Percentiles rank a stretch among this genome's conserved stretches.
Evolutionary conservation across 2,329 filamentous ascomycete genomes (phyloP).

Genomic region (Chalaropsis thielavioides): DNA sequence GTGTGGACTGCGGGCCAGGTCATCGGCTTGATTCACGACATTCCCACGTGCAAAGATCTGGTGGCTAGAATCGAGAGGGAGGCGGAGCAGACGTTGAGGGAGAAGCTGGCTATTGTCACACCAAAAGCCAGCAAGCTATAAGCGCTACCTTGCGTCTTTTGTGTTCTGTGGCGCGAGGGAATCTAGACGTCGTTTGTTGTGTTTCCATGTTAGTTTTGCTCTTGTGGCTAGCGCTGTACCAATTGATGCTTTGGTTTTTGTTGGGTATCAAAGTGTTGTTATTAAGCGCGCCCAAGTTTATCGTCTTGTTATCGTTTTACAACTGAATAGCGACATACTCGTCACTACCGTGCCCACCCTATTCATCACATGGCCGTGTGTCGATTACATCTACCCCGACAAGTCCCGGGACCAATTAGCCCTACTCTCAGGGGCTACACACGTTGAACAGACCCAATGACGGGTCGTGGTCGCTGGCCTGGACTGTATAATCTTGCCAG

Average conservation of each 20-base stretch:
- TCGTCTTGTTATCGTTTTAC: too few species aligned
- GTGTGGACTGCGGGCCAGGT: slow-evolving; percentile 97
- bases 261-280: background rate
- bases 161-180: background rate
- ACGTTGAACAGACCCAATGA: slow-evolving; percentile 49
- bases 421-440: slow-evolving; percentile 29
- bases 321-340: background rate
- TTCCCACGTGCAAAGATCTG: slow-evolving; percentile 58
- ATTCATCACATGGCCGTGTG: background rate
- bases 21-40: slow-evolving; percentile 75
- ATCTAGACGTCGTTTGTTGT: background rate
- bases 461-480: slow-evolving; percentile 56
- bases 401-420: background rate
- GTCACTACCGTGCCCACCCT: background rate
- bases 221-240: too few species aligned
- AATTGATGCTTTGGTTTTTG: too few species aligned
- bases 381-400: background rate
- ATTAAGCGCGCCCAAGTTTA: background rate
- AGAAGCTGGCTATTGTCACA: slow-evolving; percentile 41
- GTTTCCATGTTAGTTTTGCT: background rate
- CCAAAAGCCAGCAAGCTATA: slow-evolving; percentile 44
- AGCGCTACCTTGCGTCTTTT: slow-evolving; percentile 14
- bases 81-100: slow-evolving; percentile 50
- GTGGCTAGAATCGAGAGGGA: slow-evolving; percentile 63
- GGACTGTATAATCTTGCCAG: slow-evolving; percentile 43